Conservation (phyloP, 1,284 basidiomycete genomes). For the Puccinia horiana region DNA sequence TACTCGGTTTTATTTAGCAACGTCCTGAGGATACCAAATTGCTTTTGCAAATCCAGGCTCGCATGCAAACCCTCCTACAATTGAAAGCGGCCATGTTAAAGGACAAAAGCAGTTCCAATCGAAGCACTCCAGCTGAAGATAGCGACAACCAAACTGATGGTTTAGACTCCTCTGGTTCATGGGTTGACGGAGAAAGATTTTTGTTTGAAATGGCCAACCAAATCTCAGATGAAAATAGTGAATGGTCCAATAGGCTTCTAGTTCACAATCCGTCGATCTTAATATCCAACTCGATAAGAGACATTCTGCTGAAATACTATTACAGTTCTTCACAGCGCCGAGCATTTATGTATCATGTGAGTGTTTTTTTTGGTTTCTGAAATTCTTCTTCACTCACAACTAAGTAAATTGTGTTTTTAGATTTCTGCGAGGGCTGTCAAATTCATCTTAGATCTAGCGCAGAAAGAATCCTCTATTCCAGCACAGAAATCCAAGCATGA, state of each 20-base stretch:
- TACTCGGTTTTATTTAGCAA: neutral
- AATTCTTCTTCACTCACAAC: neutral
- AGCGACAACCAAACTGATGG: neutral
- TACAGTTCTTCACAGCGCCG: conserved; percentile 73
- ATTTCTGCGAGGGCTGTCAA: conserved; percentile 65
- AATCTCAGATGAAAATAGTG: conserved; percentile 47
- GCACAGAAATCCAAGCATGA: conserved; percentile 26
- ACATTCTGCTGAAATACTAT: conserved; percentile 87
- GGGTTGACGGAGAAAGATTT: conserved; percentile 41
- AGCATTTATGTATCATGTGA: conserved; percentile 78
- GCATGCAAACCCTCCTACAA: conserved; percentile 38
- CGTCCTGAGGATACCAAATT: conserved; percentile 39
- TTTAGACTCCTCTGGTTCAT: conserved; percentile 9
- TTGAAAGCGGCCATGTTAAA: conserved; percentile 32
- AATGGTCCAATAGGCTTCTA: conserved; percentile 85
- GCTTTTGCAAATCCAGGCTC: conserved; percentile 38
- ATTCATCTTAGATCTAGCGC: conserved; percentile 49
- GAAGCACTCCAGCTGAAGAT: neutral
- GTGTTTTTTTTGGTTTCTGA: neutral
- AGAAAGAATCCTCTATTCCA: conserved; percentile 23
- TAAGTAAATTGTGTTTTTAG: conserved; percentile 5
- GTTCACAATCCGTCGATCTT: conserved; percentile 83
- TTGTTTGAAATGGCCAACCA: conserved; percentile 47
- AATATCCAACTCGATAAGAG: conserved; percentile 74
- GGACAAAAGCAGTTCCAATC: neutral